These are phyloP conservation scores for Thalia dealbata DNA, from an alignment of 176 grass and related monocot genomes.

Conservation along the genomic window DNA sequence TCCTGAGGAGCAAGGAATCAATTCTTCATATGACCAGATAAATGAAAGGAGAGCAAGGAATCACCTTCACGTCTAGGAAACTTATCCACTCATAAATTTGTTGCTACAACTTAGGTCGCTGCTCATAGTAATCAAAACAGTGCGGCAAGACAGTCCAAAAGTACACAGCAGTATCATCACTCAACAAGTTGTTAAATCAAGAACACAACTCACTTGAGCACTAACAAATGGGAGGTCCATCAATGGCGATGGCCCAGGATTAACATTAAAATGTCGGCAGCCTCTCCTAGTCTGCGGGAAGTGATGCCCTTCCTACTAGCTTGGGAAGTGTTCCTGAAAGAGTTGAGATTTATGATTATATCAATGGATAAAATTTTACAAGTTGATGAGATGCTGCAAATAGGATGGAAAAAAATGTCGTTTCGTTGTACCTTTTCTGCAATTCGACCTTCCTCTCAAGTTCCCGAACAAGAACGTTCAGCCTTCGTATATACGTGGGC, in stretches of 20 bases:
- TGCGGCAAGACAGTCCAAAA: no score
- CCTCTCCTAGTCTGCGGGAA: slow-evolving; percentile 20
- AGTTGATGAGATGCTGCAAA: background rate
- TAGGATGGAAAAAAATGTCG: background rate
- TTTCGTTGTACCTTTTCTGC: slow-evolving; percentile 34
- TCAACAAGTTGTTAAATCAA: background rate
- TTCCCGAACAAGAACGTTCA: slow-evolving; percentile 31
- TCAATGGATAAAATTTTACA: background rate
- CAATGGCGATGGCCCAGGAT: background rate
- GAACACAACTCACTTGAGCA: background rate
- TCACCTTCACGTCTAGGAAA: no score
- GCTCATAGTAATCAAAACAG: no score
- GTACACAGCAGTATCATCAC: background rate
- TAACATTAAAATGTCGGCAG: slow-evolving; percentile 22
- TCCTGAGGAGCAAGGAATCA: no score
- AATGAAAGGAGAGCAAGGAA: no score
- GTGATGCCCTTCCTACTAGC: slow-evolving; percentile 23
- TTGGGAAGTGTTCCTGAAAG: slow-evolving; percentile 25
- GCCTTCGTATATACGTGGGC: slow-evolving; percentile 24
- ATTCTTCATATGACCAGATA: no score
- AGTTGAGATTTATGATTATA: slow-evolving; percentile 1
- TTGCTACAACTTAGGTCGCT: no score
- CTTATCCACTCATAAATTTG: no score
- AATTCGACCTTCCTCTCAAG: slow-evolving; percentile 45
- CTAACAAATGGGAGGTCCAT: background rate